Evolutionary conservation across 345 rosid genomes (phyloP).

Genomic region (Eutrema japonicum): DNA sequence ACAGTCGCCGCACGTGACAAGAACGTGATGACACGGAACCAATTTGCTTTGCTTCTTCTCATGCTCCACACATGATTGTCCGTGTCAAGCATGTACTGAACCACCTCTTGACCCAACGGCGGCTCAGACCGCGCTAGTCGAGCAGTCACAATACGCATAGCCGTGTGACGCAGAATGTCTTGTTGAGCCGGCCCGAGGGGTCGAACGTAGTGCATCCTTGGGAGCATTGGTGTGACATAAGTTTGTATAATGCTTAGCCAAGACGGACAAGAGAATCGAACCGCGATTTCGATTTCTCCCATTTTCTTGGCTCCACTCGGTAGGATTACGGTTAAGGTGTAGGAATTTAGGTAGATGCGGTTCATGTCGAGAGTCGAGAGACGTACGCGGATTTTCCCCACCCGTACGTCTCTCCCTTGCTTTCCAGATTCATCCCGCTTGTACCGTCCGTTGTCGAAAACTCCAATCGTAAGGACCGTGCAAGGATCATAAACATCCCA

Average conservation of each 20-base stretch:
- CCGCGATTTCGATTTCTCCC: slow-evolving; percentile 88
- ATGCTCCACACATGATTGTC: slow-evolving; percentile 93
- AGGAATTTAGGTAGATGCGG: slow-evolving; percentile 63
- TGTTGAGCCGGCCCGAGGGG: slow-evolving; percentile 81
- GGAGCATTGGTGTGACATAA: slow-evolving; percentile 74
- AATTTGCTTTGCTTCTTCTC: slow-evolving; percentile 90
- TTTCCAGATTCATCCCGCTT: slow-evolving; percentile 64
- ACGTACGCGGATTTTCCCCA: slow-evolving; percentile 76
- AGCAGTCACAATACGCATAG: slow-evolving; percentile 78
- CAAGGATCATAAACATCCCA: slow-evolving; percentile 95
- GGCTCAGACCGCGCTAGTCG: slow-evolving; percentile 79
- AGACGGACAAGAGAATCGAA: slow-evolving; percentile 77
- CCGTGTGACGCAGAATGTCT: slow-evolving; percentile 81
- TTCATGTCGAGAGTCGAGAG: slow-evolving; percentile 82
- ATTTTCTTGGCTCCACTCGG: slow-evolving; percentile 81
- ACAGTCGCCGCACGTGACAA: slow-evolving; percentile 63
- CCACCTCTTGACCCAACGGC: slow-evolving; percentile 83
- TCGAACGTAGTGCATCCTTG: slow-evolving; percentile 78
- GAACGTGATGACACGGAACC: slow-evolving; percentile 81
- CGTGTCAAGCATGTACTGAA: slow-evolving; percentile 75
- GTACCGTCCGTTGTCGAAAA: slow-evolving; percentile 79
- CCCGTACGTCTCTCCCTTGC: slow-evolving; percentile 56
- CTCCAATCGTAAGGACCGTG: slow-evolving; percentile 79
- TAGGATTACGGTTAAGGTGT: slow-evolving; percentile 60
- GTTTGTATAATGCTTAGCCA: slow-evolving; percentile 79